Evolutionary conservation across 2,329 filamentous ascomycete species (phyloP).

Genomic region (Ophiostoma novo-ulmi): DNA sequence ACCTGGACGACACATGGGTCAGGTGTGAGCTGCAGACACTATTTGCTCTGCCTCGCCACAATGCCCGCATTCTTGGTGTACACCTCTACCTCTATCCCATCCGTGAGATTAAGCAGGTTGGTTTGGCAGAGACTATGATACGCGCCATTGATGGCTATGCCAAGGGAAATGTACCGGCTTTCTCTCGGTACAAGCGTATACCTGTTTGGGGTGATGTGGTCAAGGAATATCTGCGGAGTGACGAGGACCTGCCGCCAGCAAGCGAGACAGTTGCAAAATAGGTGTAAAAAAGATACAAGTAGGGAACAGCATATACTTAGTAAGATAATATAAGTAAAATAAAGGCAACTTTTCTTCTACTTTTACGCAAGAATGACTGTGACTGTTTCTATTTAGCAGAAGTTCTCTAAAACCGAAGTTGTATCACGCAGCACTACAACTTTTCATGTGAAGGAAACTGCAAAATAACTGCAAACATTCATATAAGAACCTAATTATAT

Average conservation of each 20-base stretch:
- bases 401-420: no score
- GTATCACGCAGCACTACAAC: no score
- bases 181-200: constrained; percentile 24
- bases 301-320: neutral
- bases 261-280: neutral
- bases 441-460: no score
- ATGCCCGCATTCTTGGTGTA: constrained; percentile 22
- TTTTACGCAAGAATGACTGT: no score
- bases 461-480: neutral
- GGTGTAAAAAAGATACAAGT: neutral
- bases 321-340: no score
- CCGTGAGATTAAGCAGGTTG: constrained; percentile 24
- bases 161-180: constrained; percentile 22
- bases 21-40: constrained; percentile 25
- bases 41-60: constrained; percentile 19
- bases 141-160: constrained; percentile 25
- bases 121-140: constrained; percentile 20
- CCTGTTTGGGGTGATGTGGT: constrained; percentile 24
- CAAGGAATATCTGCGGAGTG: constrained; percentile 22
- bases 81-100: constrained; percentile 26
- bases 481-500: neutral
- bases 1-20: constrained; percentile 25
- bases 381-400: no score
- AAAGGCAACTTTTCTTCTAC: no score
- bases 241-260: constrained; percentile 17